phyloP scores from a whole-genome alignment of 768 basidiomycete species.

The Butyriboletus loyo region DNA sequence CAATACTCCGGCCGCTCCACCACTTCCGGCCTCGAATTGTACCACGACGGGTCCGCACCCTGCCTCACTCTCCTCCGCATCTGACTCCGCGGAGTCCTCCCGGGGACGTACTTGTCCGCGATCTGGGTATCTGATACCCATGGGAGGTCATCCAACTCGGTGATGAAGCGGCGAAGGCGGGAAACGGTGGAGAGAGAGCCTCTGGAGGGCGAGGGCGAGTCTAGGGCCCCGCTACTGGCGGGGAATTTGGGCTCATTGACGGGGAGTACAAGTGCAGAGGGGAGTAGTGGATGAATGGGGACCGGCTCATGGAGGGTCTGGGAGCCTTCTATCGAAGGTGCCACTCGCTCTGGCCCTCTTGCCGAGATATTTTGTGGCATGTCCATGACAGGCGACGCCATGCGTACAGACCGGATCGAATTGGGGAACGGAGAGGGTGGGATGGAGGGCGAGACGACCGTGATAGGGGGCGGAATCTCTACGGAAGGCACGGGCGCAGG shows the following conservation, averaged over 20 bases:
- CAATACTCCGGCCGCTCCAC: conserved; percentile 3
- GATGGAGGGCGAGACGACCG: conserved; percentile 15
- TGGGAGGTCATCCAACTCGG: conserved; percentile 38
- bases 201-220: conserved; percentile 3
- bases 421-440: conserved; percentile 5
- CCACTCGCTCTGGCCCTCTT: neutral
- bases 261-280: neutral
- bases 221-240: neutral
- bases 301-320: conserved; percentile 19
- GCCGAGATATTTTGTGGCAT: neutral
- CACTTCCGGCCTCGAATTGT: conserved; percentile 16
- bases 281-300: neutral
- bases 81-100: conserved; percentile 20
- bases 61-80: conserved; percentile 8
- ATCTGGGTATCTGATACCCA: conserved; percentile 43
- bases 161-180: conserved; percentile 36
- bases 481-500: neutral
- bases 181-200: conserved; percentile 24
- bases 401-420: conserved; percentile 4
- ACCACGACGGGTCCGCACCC: conserved; percentile 29
- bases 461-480: conserved; percentile 5
- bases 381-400: neutral
- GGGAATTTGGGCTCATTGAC: neutral
- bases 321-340: conserved; percentile 3
- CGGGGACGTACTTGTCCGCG: conserved; percentile 45